phyloP scores from a whole-genome alignment of 495 filamentous ascomycete species.

The Endocarpon pusillum region DNA sequence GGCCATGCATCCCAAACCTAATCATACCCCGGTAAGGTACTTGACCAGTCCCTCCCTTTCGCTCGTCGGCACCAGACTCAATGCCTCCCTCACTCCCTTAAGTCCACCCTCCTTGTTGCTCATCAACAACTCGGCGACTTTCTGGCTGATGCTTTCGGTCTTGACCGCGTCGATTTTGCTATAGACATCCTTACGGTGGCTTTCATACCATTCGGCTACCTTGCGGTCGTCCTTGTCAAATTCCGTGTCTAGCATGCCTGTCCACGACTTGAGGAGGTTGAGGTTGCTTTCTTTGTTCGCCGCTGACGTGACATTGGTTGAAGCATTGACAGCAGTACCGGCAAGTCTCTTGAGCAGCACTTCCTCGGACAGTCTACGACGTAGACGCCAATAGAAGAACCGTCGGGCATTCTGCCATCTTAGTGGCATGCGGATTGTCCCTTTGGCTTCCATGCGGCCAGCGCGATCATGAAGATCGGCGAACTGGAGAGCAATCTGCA shows the following conservation, averaged over 20 bases:
- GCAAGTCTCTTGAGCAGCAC: conserved; percentile 83
- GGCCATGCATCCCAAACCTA: neutral
- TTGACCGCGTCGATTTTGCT: conserved; percentile 66
- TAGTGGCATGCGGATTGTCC: conserved; percentile 67
- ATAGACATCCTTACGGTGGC: conserved; percentile 68
- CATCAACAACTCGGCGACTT: conserved; percentile 64
- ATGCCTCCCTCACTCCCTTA: conserved; percentile 70
- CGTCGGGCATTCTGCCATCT: conserved; percentile 80
- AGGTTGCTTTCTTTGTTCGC: conserved; percentile 44
- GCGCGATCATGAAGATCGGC: conserved; percentile 95
- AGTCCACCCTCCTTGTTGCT: conserved; percentile 60
- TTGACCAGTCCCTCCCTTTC: conserved; percentile 79
- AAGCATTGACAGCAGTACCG: conserved; percentile 21
- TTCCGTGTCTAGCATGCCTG: conserved; percentile 38
- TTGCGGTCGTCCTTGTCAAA: conserved; percentile 63
- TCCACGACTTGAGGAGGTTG: conserved; percentile 60
- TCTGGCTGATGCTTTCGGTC: conserved; percentile 54
- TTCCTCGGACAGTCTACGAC: conserved; percentile 91
- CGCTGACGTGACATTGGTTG: conserved; percentile 15
- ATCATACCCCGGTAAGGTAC: conserved; percentile 35
- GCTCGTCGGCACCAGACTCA: conserved; percentile 68
- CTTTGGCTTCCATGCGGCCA: conserved; percentile 95
- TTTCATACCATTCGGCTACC: conserved; percentile 93
- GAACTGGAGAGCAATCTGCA: conserved; percentile 85
- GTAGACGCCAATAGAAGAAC: conserved; percentile 99